These are phyloP conservation scores for Penicillium fuscoglaucum DNA, from an alignment of 2,329 filamentous ascomycete species.

Conservation along the genomic window DNA sequence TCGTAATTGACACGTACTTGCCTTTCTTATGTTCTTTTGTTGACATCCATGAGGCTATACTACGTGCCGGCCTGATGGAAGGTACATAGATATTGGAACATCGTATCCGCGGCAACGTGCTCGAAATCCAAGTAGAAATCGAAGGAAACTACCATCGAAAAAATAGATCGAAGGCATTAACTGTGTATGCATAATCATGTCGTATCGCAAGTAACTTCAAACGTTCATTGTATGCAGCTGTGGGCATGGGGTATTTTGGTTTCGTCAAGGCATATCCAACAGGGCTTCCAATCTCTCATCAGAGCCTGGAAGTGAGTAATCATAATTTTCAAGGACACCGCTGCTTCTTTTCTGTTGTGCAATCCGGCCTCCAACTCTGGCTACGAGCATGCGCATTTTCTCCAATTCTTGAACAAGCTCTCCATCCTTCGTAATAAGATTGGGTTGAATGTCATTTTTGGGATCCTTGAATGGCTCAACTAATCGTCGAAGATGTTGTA, in stretches of 20 bases:
- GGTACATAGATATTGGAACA: conserved; percentile 7
- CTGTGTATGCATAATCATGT: not conserved
- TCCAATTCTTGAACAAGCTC: conserved; percentile 52
- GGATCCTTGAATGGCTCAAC: conserved; percentile 53
- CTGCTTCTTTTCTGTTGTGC: conserved; percentile 29
- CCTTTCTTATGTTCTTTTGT: not conserved
- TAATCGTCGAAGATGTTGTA: conserved; percentile 48
- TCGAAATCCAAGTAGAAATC: not conserved
- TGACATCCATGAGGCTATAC: not conserved
- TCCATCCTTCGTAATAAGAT: conserved; percentile 54
- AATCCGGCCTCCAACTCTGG: conserved; percentile 44
- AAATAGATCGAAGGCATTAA: not conserved
- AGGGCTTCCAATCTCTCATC: conserved; percentile 39
- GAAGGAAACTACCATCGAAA: not conserved
- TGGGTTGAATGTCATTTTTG: conserved; percentile 54
- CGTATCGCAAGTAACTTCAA: not conserved
- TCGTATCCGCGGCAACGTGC: not conserved
- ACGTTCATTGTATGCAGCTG: not conserved
- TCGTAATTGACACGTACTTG: conserved; percentile 5
- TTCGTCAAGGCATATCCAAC: conserved; percentile 40
- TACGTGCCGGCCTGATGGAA: conserved; percentile 12
- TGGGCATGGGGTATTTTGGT: conserved; percentile 10
- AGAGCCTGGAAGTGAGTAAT: conserved; percentile 29
- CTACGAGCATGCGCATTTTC: conserved; percentile 50
- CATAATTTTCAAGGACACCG: conserved; percentile 16